These are phyloP conservation scores for Saraca asoca DNA, from an alignment of 331 rosid genomes.

Conservation along the genomic window DNA sequence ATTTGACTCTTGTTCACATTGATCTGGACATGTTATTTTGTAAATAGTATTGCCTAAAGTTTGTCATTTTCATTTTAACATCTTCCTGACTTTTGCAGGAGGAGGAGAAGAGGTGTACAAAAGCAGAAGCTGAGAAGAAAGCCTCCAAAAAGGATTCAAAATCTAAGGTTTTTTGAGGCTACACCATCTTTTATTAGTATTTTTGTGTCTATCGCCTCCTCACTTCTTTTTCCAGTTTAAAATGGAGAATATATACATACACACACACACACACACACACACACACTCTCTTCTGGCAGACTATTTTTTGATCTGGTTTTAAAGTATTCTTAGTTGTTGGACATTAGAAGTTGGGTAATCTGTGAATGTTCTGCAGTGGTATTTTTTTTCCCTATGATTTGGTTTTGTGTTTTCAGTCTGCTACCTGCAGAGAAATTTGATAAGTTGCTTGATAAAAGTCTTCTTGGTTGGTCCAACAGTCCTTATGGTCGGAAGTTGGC, in stretches of 20 bases:
- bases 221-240: neutral
- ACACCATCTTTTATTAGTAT: conserved; percentile 10
- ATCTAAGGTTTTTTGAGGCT: conserved; percentile 50
- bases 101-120: conserved; percentile 55
- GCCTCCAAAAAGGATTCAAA: conserved; percentile 49
- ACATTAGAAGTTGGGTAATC: neutral
- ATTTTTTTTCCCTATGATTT: conserved; percentile 7
- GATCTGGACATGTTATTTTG: neutral
- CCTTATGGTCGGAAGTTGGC: no score
- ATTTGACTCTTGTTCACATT: neutral
- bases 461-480: no score
- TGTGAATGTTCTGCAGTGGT: conserved; percentile 22
- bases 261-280: no score
- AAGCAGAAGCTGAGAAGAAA: conserved; percentile 5
- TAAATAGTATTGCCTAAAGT: neutral
- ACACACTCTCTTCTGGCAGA: no score
- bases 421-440: neutral
- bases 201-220: neutral
- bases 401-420: conserved; percentile 14
- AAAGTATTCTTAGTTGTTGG: neutral
- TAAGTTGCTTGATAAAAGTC: neutral
- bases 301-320: neutral
- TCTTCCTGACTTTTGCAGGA: conserved; percentile 44
- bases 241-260: no score
- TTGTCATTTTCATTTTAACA: neutral